A percentile compares a stretch with the other conserved stretches of the same genome.
These are phyloP conservation scores for Cydonia oblonga DNA, from an alignment of 331 rosid genomes.

Conservation along the genomic window DNA sequence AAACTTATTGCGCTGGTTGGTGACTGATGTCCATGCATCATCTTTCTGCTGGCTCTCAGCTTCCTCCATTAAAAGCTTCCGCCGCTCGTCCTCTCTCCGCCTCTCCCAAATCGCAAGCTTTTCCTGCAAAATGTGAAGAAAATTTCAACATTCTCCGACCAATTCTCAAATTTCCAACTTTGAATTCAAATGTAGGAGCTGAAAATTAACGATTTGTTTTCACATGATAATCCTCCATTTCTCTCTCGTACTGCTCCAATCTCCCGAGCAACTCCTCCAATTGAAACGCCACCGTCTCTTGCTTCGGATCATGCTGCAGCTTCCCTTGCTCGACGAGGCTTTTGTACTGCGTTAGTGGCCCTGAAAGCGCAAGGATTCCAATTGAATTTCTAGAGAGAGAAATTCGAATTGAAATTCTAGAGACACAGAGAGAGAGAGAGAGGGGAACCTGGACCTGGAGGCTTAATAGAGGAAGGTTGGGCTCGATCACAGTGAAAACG, in stretches of 20 bases:
- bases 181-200: not conserved
- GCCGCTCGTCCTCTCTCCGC: constrained; percentile 58
- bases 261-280: constrained; percentile 68
- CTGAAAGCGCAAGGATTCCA: constrained; percentile 22
- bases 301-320: constrained; percentile 74
- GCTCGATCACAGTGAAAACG: constrained; percentile 35
- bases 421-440: constrained; percentile 1
- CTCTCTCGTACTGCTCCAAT: constrained; percentile 76
- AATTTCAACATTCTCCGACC: not conserved
- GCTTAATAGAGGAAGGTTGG: constrained; percentile 20
- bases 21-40: constrained; percentile 31
- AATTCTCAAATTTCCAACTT: not conserved
- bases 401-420: too few species aligned
- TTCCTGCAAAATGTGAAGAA: constrained; percentile 13
- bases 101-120: constrained; percentile 56
- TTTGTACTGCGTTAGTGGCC: constrained; percentile 52
- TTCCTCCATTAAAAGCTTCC: constrained; percentile 65
- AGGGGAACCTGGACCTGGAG: constrained; percentile 26
- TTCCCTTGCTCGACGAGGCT: constrained; percentile 64
- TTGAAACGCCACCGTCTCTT: constrained; percentile 62
- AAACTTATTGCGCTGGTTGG: constrained; percentile 27
- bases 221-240: constrained; percentile 86
- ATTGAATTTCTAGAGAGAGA: not conserved
- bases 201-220: not conserved
- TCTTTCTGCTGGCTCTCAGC: constrained; percentile 54